A percentile compares a stretch with the other conserved stretches of the same genome.
Conservation (phyloP, 2,329 filamentous ascomycete species). For the Didymella glomerata region DNA sequence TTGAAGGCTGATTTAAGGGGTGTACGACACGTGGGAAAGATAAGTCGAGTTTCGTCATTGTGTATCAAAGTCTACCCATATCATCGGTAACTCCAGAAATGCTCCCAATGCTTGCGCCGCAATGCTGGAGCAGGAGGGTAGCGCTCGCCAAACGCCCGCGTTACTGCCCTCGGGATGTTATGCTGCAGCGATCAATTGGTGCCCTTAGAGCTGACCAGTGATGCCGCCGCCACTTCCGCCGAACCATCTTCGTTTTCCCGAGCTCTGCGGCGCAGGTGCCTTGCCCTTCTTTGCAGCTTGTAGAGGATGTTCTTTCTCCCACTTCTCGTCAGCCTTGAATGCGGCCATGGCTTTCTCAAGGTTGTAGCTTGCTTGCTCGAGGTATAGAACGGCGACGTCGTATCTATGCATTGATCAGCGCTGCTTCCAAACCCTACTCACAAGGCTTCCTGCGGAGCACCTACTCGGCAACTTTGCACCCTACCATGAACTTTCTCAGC, state of each 20-base stretch:
- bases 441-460: conserved; percentile 36
- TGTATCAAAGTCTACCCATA: conserved; percentile 2
- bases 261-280: conserved; percentile 35
- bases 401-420: conserved; percentile 55
- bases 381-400: conserved; percentile 76
- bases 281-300: conserved; percentile 59
- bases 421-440: neutral
- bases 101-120: neutral
- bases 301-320: conserved; percentile 75
- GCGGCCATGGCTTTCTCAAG: conserved; percentile 69
- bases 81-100: conserved; percentile 12
- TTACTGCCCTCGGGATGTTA: conserved; percentile 5
- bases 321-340: conserved; percentile 75
- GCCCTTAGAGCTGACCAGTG: conserved; percentile 47
- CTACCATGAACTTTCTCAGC: conserved; percentile 79
- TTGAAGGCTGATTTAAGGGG: neutral
- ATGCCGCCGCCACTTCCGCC: conserved; percentile 47
- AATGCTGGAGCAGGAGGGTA: neutral
- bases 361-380: conserved; percentile 74
- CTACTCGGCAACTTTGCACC: conserved; percentile 79
- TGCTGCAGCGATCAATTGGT: neutral
- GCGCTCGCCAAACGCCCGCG: neutral
- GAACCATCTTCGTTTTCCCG: conserved; percentile 47
- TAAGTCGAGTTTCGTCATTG: neutral
- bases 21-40: neutral